Evolutionary conservation across 768 basidiomycete genomes (phyloP), one percentile per base, ranked within the genome.

Genomic region (Infundibulicybe gibba): DNA sequence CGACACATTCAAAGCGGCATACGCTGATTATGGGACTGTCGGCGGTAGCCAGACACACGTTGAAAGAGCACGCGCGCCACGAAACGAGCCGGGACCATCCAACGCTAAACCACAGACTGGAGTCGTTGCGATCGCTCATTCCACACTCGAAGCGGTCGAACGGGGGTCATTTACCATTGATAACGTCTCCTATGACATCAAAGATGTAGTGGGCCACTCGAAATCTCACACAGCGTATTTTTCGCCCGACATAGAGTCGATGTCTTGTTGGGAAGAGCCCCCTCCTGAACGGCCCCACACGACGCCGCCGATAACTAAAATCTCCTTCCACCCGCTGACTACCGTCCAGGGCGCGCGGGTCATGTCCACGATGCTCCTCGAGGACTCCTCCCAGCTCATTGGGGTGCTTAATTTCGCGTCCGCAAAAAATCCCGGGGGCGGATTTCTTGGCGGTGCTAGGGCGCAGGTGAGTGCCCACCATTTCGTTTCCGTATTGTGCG

Each of bases 351-450:
- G 80, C 14, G 78, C 81, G 11, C 74, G 75, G n/a, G 55, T 66
- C 46, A 67, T 56, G 57, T 62, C 50, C 44, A 63, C 49, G 25
- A 55, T 25, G 25, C 25, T 55, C 16, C 38, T 53, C 39, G 41
- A 54, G 44, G 41, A 54, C 37, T 39, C 56, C 20, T 44, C 54
- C 11, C 25, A 25, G 25, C 25, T 25, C 25, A 67, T 87, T 10
- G 86, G 85, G 16, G 64, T 90, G 13, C 76, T 90, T 25, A 90
- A 83, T 59, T 90, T 90, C 55, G 87, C 87, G 2, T 85, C 83
- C 0, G 87, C 88, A 3, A 84, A 76, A 42, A 79, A 80, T 33
- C 83, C 85, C 1, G 87, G 88, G 1, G 87, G 89, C 3, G 89
- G 89, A 6, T 90, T 91, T 63, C 72, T 77, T 48, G 72, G 63